Evolutionary conservation across 2,329 filamentous ascomycete genomes (phyloP).

Genomic region (Sporothrix phasma): DNA sequence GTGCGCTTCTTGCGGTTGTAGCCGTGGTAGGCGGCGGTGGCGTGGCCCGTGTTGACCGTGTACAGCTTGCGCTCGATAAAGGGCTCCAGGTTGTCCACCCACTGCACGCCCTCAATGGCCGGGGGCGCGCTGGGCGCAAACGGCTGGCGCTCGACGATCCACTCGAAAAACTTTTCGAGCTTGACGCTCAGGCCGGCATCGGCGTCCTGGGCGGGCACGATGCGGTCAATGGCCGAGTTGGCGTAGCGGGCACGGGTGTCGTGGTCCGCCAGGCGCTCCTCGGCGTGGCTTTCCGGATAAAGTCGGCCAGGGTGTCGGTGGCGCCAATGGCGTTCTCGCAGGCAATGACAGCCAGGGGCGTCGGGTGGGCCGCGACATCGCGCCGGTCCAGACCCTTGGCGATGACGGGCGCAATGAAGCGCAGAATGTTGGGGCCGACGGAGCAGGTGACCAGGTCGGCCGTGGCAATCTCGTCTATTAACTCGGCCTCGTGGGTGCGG

Average conservation of each 20-base stretch:
- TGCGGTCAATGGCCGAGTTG: constrained; percentile 97
- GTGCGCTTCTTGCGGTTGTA: constrained; percentile 77
- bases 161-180: constrained; percentile 98
- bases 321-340: constrained; percentile 97
- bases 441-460: constrained; percentile 93
- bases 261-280: constrained; percentile 57
- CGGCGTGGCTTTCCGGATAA: constrained; percentile 71
- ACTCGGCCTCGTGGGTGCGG: constrained; percentile 68
- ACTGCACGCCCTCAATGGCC: constrained; percentile 78
- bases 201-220: constrained; percentile 81
- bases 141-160: constrained; percentile 85
- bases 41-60: constrained; percentile 97
- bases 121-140: constrained; percentile 65
- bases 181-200: constrained; percentile 79
- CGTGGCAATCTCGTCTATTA: constrained; percentile 74
- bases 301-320: constrained; percentile 73
- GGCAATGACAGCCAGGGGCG: constrained; percentile 82
- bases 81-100: constrained; percentile 81
- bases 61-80: constrained; percentile 99
- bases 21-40: constrained; percentile 91
- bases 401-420: constrained; percentile 91
- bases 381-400: constrained; percentile 85
- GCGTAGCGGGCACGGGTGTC: constrained; percentile 74
- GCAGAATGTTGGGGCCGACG: constrained; percentile 90
- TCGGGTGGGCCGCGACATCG: constrained; percentile 39